These are phyloP conservation scores for Penicillium bovifimosum DNA, from an alignment of 495 filamentous ascomycete genomes.

Conservation along the genomic window DNA sequence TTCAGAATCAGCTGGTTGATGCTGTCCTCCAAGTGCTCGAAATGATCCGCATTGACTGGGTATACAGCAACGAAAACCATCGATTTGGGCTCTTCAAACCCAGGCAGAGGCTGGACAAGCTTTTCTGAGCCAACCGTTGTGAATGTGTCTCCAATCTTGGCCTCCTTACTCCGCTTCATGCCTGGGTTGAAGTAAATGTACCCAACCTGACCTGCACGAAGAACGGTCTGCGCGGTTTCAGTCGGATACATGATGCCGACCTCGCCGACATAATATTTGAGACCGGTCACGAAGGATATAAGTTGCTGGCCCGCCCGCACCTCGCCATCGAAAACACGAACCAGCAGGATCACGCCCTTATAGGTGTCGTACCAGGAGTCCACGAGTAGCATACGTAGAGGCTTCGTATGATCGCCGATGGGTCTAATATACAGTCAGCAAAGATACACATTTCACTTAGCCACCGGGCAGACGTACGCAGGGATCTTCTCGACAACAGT, in stretches of 20 bases:
- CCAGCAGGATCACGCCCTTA: slow-evolving; percentile 85
- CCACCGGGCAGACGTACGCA: slow-evolving; percentile 37
- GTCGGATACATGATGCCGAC: slow-evolving; percentile 94
- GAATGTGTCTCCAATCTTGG: slow-evolving; percentile 92
- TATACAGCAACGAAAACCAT: slow-evolving; percentile 99
- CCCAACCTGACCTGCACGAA: slow-evolving; percentile 90
- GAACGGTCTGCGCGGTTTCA: slow-evolving; percentile 70
- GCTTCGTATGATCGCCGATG: slow-evolving; percentile 61
- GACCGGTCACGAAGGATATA: slow-evolving; percentile 75
- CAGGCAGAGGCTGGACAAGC: slow-evolving; percentile 72
- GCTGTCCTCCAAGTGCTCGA: slow-evolving; percentile 83
- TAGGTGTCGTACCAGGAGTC: slow-evolving; percentile 98
- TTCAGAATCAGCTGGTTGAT: slow-evolving; percentile 92
- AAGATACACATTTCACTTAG: background rate
- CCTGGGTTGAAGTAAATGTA: slow-evolving; percentile 97
- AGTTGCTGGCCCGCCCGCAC: slow-evolving; percentile 78
- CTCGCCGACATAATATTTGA: slow-evolving; percentile 88
- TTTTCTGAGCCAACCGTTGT: slow-evolving; percentile 78
- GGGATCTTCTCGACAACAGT: slow-evolving; percentile 81
- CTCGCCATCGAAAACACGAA: slow-evolving; percentile 85
- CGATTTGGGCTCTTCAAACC: slow-evolving; percentile 95
- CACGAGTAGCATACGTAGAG: slow-evolving; percentile 79
- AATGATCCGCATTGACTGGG: slow-evolving; percentile 82
- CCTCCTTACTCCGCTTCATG: slow-evolving; percentile 93
- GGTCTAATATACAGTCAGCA: slow-evolving; percentile 44